Conservation (phyloP, 78 protist species). For the Bodo saltans region DNA sequence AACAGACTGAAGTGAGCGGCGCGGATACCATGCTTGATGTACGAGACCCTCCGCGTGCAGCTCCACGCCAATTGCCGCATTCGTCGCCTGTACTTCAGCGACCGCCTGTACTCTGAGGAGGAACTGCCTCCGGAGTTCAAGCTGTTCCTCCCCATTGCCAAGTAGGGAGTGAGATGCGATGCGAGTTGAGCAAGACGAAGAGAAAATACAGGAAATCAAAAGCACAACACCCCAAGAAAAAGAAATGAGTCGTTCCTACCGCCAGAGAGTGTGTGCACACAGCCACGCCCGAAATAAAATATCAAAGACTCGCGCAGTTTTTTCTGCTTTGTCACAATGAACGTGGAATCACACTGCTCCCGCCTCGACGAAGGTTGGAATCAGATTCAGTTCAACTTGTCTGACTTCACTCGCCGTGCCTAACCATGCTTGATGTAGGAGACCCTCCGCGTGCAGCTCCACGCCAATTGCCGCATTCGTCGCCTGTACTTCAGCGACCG, state of each 20-base stretch:
- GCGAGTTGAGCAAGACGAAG: too few species aligned
- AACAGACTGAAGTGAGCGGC: too few species aligned
- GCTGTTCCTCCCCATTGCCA: constrained; percentile 68
- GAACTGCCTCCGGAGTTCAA: constrained; percentile 91
- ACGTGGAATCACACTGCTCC: too few species aligned
- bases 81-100: constrained; percentile 85
- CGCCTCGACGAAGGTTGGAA: constrained; percentile 94
- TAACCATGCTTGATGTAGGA: constrained; percentile 93
- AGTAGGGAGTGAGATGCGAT: too few species aligned
- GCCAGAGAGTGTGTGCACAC: too few species aligned
- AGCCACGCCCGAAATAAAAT: too few species aligned
- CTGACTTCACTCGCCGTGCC: constrained; percentile 87
- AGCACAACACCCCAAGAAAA: background rate
- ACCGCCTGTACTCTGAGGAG: constrained; percentile 87
- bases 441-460: constrained; percentile 79
- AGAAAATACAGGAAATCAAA: background rate
- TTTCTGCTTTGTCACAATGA: too few species aligned
- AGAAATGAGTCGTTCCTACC: too few species aligned
- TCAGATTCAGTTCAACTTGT: constrained; percentile 91
- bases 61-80: constrained; percentile 77
- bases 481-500: constrained; percentile 89
- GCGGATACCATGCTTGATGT: too few species aligned
- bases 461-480: constrained; percentile 73
- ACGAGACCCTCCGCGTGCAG: constrained; percentile 85
- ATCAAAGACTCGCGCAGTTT: too few species aligned